Evolutionary conservation across 352 stramenopile species (phyloP).

Genomic region (Phytophthora sp.): DNA sequence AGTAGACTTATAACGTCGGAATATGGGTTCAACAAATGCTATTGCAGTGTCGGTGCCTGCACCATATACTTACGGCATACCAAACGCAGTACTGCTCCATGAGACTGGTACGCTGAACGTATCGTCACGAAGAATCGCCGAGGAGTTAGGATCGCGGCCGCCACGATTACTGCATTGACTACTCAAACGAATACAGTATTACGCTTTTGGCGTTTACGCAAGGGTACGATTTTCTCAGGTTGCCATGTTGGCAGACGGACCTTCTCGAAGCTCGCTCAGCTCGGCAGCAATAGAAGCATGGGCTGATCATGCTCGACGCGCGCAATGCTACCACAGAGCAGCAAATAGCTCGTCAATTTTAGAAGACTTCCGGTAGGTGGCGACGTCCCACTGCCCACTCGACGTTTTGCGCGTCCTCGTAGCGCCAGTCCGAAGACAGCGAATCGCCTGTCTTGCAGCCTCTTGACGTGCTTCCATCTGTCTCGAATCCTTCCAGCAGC

Average conservation of each 20-base stretch:
- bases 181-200: constrained; percentile 9
- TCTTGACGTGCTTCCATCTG: too few relatives aligned
- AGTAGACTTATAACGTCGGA: constrained; percentile 23
- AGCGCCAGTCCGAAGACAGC: too few relatives aligned
- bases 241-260: background rate
- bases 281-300: background rate
- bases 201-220: constrained; percentile 12
- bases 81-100: too few relatives aligned
- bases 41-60: too few relatives aligned
- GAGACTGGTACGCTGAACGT: background rate
- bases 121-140: background rate
- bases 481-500: too few relatives aligned
- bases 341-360: too few relatives aligned
- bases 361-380: too few relatives aligned
- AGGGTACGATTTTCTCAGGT: constrained; percentile 9
- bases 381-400: background rate
- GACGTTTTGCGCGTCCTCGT: too few relatives aligned
- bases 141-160: background rate
- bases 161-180: background rate
- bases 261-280: background rate
- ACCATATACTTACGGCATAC: too few relatives aligned
- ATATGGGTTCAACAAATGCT: constrained; percentile 20
- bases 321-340: too few relatives aligned
- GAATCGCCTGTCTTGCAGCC: too few relatives aligned
- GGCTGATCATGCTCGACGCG: background rate